Evolutionary conservation across 2,329 filamentous ascomycete genomes (phyloP).

Genomic region (Phaeosphaeriaceae sp.): DNA sequence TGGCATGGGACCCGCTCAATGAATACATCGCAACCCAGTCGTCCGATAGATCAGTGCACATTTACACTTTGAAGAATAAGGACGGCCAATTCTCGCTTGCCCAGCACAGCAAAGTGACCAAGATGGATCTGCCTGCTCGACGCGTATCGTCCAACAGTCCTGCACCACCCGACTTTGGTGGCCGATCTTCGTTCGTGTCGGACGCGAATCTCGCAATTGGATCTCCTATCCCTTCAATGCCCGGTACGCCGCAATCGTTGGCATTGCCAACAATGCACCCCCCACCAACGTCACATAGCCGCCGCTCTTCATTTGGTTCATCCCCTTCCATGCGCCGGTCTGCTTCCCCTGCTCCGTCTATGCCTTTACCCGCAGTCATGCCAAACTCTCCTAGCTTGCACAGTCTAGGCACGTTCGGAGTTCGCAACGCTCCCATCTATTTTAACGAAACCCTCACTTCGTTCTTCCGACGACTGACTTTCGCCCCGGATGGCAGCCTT

Average conservation of each 20-base stretch:
- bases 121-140: constrained; percentile 90
- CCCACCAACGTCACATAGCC: constrained; percentile 86
- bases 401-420: constrained; percentile 50
- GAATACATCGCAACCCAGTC: constrained; percentile 98
- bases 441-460: constrained; percentile 96
- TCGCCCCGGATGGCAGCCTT: constrained; percentile 92
- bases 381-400: constrained; percentile 86
- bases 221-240: constrained; percentile 88
- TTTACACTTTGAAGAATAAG: constrained; percentile 95
- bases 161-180: constrained; percentile 80
- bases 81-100: constrained; percentile 90
- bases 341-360: constrained; percentile 88
- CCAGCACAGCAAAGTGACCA: constrained; percentile 80
- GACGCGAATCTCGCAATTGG: constrained; percentile 62
- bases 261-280: constrained; percentile 91
- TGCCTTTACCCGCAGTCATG: constrained; percentile 95
- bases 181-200: constrained; percentile 68
- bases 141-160: constrained; percentile 91
- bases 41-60: constrained; percentile 95
- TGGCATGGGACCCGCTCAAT: constrained; percentile 97
- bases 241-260: constrained; percentile 88
- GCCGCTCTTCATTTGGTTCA: constrained; percentile 89
- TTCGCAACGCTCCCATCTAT: constrained; percentile 88
- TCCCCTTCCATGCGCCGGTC: constrained; percentile 81
- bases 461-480: constrained; percentile 92